Conservation (phyloP, 108 stramenopile genomes). For the Skeletonema costatum region DNA sequence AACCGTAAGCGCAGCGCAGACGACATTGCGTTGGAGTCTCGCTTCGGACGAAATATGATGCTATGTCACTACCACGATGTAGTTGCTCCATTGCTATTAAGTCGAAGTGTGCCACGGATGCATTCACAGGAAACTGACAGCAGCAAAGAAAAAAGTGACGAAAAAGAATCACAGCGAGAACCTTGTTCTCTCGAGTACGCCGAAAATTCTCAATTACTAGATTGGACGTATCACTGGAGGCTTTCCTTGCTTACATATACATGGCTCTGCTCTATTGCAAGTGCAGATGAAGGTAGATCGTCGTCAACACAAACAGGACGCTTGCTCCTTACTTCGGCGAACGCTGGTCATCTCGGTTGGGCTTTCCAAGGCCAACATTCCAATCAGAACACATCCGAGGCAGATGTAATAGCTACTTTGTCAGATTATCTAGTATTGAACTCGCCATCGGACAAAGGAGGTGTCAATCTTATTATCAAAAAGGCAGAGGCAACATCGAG, state of each 20-base stretch:
- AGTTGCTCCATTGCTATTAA: slow-evolving; percentile 79
- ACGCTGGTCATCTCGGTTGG: slow-evolving; percentile 70
- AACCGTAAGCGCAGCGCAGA: slow-evolving; percentile 11
- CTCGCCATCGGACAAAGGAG: slow-evolving; percentile 33
- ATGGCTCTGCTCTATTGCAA: slow-evolving; percentile 79
- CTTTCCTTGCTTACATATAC: slow-evolving; percentile 63
- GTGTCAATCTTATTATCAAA: slow-evolving; percentile 2
- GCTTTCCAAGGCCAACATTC: slow-evolving; percentile 30
- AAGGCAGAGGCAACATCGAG: slow-evolving; percentile 66
- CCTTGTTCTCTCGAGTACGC: slow-evolving; percentile 9
- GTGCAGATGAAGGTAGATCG: slow-evolving; percentile 64
- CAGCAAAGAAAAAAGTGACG: slow-evolving; percentile 14
- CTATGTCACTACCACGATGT: slow-evolving; percentile 80
- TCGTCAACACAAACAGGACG: slow-evolving; percentile 63
- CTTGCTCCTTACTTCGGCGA: slow-evolving; percentile 66
- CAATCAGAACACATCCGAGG: not conserved
- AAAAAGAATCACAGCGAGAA: not conserved
- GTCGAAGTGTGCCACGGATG: slow-evolving; percentile 57
- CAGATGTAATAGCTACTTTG: slow-evolving; percentile 14
- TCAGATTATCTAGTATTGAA: slow-evolving; percentile 33
- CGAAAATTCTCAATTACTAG: slow-evolving; percentile 18
- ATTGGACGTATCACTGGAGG: slow-evolving; percentile 83
- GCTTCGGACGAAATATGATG: slow-evolving; percentile 77
- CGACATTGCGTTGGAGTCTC: slow-evolving; percentile 54
- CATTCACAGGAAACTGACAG: slow-evolving; percentile 5